Conservation (phyloP, 1,284 basidiomycete genomes). For the Puccinia hordei region DNA sequence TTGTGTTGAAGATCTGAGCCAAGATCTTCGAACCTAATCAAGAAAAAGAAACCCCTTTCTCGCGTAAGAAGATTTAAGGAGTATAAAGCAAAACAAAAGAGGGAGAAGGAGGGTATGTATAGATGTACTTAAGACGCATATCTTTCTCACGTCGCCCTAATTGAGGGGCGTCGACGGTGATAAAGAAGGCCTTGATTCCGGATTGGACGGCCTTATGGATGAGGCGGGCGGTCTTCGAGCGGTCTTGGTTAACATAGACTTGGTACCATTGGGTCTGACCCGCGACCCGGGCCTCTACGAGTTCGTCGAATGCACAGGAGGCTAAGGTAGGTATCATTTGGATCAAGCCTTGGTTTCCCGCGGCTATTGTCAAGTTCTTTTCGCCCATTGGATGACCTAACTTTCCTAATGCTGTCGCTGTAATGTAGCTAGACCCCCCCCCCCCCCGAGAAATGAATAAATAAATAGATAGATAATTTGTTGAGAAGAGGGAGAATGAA, state of each 20-base stretch:
- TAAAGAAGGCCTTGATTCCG: conserved; percentile 71
- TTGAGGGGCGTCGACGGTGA: conserved; percentile 90
- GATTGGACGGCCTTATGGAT: conserved; percentile 80
- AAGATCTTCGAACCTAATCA: conserved; percentile 31
- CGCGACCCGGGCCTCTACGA: conserved; percentile 74
- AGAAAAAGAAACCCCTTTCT: conserved; percentile 21
- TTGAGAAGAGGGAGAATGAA: too few species aligned
- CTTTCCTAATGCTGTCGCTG: conserved; percentile 80
- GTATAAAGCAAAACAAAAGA: not conserved
- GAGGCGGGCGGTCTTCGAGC: conserved; percentile 75
- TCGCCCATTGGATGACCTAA: conserved; percentile 65
- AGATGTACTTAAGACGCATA: conserved; percentile 48
- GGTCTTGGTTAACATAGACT: conserved; percentile 82
- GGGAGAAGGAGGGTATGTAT: not conserved
- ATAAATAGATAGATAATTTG: too few species aligned
- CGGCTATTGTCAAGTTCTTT: conserved; percentile 75
- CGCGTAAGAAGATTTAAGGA: too few species aligned
- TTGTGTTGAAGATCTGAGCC: conserved; percentile 32
- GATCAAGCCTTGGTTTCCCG: conserved; percentile 75
- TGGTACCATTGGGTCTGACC: conserved; percentile 79
- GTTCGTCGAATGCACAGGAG: conserved; percentile 85
- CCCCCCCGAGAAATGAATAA: not conserved
- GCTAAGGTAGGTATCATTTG: conserved; percentile 92
- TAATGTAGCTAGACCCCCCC: conserved; percentile 70
- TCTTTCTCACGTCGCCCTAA: conserved; percentile 83